Percentiles rank a stretch among this genome's conserved stretches.
Evolutionary conservation across 768 basidiomycete genomes (phyloP).

Genomic region (Mycena polygramma): DNA sequence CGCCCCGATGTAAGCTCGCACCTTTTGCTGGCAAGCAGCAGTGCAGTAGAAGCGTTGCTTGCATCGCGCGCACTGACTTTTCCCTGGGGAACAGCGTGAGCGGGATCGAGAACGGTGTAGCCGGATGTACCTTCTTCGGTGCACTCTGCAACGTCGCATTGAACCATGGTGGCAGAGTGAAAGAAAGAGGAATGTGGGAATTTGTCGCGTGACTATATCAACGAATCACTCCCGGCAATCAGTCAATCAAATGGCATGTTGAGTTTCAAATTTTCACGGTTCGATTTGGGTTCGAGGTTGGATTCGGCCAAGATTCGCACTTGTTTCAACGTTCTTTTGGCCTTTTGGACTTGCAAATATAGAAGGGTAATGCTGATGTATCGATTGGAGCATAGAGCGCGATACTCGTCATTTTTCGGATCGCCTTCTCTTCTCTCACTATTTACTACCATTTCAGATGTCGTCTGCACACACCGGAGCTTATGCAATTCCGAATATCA

Average conservation of each 20-base stretch:
- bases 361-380: too few relatives aligned
- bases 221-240: background rate
- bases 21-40: conserved; percentile 13
- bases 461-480: too few relatives aligned
- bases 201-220: background rate
- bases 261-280: background rate
- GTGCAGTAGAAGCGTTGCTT: conserved; percentile 26
- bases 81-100: background rate
- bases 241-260: background rate
- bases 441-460: too few relatives aligned
- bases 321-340: too few relatives aligned
- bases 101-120: background rate
- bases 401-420: too few relatives aligned
- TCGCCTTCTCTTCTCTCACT: too few relatives aligned
- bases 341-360: too few relatives aligned
- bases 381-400: too few relatives aligned
- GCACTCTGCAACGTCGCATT: conserved; percentile 15
- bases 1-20: too few relatives aligned
- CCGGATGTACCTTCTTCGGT: conserved; percentile 4
- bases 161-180: conserved; percentile 6
- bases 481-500: too few relatives aligned
- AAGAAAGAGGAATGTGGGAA: background rate
- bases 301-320: too few relatives aligned
- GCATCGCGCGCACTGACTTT: conserved; percentile 26
- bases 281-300: too few relatives aligned